A percentile compares a stretch with the other conserved stretches of the same genome.
These are phyloP conservation scores for Candida mattraensis DNA, from an alignment of 805 yeast genomes.

Conservation along the genomic window DNA sequence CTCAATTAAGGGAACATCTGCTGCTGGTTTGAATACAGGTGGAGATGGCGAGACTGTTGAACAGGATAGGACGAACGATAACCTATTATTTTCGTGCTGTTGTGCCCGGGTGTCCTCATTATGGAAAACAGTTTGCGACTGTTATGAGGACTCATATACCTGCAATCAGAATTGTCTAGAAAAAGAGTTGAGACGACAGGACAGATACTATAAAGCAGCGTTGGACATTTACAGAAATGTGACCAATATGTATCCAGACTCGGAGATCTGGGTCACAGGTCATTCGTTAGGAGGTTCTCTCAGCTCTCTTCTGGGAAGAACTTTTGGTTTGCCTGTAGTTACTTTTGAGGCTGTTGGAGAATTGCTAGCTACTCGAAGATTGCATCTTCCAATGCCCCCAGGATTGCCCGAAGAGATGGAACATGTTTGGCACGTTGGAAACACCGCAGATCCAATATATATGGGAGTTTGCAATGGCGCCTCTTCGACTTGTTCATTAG, in stretches of 20 bases:
- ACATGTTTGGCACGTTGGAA: constrained; percentile 92
- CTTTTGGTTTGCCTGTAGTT: constrained; percentile 87
- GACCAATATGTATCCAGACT: constrained; percentile 59
- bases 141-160: constrained; percentile 78
- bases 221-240: constrained; percentile 78
- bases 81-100: constrained; percentile 88
- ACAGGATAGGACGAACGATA: constrained; percentile 84
- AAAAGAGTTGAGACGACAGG: constrained; percentile 66
- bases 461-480: constrained; percentile 98
- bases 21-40: constrained; percentile 62
- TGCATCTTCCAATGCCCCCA: constrained; percentile 92
- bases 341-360: constrained; percentile 96
- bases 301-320: constrained; percentile 77
- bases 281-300: constrained; percentile 94
- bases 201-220: constrained; percentile 79
- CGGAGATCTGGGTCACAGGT: constrained; percentile 88
- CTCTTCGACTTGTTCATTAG: constrained; percentile 81
- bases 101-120: constrained; percentile 89
- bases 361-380: constrained; percentile 71
- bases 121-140: constrained; percentile 96
- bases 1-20: constrained; percentile 89
- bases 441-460: constrained; percentile 94
- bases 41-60: constrained; percentile 63
- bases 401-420: constrained; percentile 77
- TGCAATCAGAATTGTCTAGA: constrained; percentile 90